A percentile compares a stretch with the other conserved stretches of the same genome.
These are phyloP conservation scores for Hyphodiscus hymeniophilus DNA, from an alignment of 495 filamentous ascomycete species.

Conservation along the genomic window DNA sequence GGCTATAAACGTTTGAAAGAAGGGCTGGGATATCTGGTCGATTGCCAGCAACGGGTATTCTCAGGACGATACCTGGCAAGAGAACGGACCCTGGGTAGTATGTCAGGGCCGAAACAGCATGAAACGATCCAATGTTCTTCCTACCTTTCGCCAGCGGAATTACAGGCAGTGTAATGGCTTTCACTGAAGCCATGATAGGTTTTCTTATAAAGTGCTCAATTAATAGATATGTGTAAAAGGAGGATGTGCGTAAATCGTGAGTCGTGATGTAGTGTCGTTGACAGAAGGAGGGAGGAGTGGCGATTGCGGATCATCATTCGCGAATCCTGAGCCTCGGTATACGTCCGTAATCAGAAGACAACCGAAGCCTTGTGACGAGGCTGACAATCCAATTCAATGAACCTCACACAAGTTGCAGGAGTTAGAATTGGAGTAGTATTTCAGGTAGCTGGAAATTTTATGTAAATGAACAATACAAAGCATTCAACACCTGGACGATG, in stretches of 20 bases:
- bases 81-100: constrained; percentile 42
- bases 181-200: not conserved
- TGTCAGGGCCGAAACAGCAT: too few species aligned
- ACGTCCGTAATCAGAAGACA: too few species aligned
- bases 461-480: too few species aligned
- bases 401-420: too few species aligned
- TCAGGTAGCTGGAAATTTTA: too few species aligned
- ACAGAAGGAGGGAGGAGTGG: constrained; percentile 7
- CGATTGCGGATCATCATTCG: not conserved
- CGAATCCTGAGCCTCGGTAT: too few species aligned
- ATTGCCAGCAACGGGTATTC: constrained; percentile 62
- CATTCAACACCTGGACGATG: too few species aligned
- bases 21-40: constrained; percentile 78
- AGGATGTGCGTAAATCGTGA: constrained; percentile 2
- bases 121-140: too few species aligned
- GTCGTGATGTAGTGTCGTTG: not conserved
- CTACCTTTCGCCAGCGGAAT: constrained; percentile 63
- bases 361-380: too few species aligned
- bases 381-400: too few species aligned
- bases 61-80: constrained; percentile 69
- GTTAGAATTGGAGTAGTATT: too few species aligned
- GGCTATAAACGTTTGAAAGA: constrained; percentile 66
- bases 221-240: not conserved
- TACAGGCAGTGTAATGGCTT: constrained; percentile 44
- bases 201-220: not conserved